Evolutionary conservation across 179 eudicot genomes (phyloP), one percentile per base, ranked within the genome.

Genomic region (Sideroxylon spinosum): DNA sequence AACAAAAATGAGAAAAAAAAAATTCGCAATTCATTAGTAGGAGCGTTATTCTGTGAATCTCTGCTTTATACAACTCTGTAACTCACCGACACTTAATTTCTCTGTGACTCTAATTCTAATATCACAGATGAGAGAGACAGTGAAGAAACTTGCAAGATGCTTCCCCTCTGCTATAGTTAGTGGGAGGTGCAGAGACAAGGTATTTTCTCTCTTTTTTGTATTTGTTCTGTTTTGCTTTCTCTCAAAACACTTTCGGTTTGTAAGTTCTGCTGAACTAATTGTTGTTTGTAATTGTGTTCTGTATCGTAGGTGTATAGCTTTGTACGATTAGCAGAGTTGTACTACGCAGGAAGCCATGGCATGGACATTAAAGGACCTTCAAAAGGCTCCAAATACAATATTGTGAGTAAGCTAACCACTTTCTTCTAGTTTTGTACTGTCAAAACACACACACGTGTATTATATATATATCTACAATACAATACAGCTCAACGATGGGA

Each of bases 261-360:
- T 16, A n/a, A 37, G 44, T 37, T 37, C 44, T 52, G 13, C 7
- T 14, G 29, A 4, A 10, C 19, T 0, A 12, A 23, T 26, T 25
- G 29, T n/a, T 52, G 14, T 56, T 67, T 13, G 5, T 16, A 26
- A 12, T 9, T 74, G 14, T 23, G 17, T 77, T 7, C 32, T 25
- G 44, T 12, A 28, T 19, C 60, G 0, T 66, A 92, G 98, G 98
- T 95, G 1, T 88, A 93, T 64, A 86, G 75, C 66, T 95, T 95
- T 83, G 97, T 95, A 52, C 85, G 79, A 55, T 57, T 95, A 73
- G 89, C 95, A 25, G 99, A 95, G 83, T 75, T 95, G 68, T 95
- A 95, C 78, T 95, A 95, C 82, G 99, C 99, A 11, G 99, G 98
- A 13, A 95, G 99, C 82, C 99, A 95, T 78, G 99, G 99, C 3